A percentile compares a stretch with the other conserved stretches of the same genome.
phyloP scores from a whole-genome alignment of 1,284 basidiomycete species.

The Ceratobasidium sp. region DNA sequence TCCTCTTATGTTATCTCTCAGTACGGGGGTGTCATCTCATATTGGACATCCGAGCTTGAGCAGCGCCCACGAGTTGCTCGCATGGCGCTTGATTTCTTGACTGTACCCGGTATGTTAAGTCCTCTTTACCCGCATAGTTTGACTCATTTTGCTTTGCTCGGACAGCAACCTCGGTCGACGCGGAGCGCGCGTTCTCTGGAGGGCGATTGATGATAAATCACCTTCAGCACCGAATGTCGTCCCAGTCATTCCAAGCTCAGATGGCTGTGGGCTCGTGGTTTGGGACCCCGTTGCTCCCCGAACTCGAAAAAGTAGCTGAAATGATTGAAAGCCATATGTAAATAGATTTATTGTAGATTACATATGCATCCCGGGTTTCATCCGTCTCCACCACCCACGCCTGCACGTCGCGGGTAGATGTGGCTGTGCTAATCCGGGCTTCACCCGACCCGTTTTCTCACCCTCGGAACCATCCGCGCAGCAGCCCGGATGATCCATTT shows the following conservation, averaged over 20 bases:
- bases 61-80: constrained; percentile 2
- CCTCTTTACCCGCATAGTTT: background rate
- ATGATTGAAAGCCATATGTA: background rate
- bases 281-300: background rate
- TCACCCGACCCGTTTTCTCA: constrained; percentile 20
- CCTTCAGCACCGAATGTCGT: constrained; percentile 11
- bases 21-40: constrained; percentile 9
- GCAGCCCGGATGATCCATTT: constrained; percentile 21
- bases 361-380: constrained; percentile 1
- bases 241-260: constrained; percentile 10
- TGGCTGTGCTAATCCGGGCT: constrained; percentile 17
- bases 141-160: background rate
- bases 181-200: constrained; percentile 13
- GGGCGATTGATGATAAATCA: constrained; percentile 19
- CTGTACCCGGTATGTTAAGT: constrained; percentile 17
- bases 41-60: constrained; percentile 11
- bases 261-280: constrained; percentile 16
- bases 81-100: constrained; percentile 19
- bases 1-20: constrained; percentile 3
- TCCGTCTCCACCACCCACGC: background rate
- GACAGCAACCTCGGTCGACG: constrained; percentile 11
- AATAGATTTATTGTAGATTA: background rate
- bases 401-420: background rate
- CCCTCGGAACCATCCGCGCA: constrained; percentile 17
- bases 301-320: background rate